A percentile compares a stretch with the other conserved stretches of the same genome.
Evolutionary conservation across 805 yeast species (phyloP).

Genomic region (Torulaspora maleeae): DNA sequence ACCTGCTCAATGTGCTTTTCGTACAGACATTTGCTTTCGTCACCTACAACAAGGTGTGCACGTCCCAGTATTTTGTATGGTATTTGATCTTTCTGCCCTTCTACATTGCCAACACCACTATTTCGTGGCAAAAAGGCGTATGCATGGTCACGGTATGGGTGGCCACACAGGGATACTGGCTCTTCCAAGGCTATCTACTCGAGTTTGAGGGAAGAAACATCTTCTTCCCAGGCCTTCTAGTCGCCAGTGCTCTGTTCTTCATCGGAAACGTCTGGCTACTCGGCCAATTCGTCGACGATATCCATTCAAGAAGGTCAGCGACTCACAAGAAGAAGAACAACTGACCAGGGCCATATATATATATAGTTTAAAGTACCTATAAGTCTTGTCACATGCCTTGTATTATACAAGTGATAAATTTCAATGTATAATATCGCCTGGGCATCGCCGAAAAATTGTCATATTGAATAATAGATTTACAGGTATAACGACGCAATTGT

Average conservation of each 20-base stretch:
- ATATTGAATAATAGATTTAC: neutral
- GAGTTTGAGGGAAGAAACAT: constrained; percentile 74
- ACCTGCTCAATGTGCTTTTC: constrained; percentile 53
- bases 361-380: neutral
- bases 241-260: constrained; percentile 56
- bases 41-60: constrained; percentile 74
- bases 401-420: neutral
- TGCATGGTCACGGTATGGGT: constrained; percentile 56
- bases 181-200: constrained; percentile 65
- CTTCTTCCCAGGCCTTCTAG: constrained; percentile 55
- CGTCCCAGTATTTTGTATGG: constrained; percentile 97
- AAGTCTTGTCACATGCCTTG: constrained; percentile 2
- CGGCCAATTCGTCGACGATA: constrained; percentile 49
- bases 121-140: constrained; percentile 39
- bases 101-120: constrained; percentile 46
- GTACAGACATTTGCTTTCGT: constrained; percentile 77
- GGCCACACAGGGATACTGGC: constrained; percentile 69
- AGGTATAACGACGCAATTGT: neutral
- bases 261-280: constrained; percentile 56
- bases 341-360: neutral
- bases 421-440: neutral
- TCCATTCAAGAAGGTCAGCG: constrained; percentile 16
- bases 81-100: constrained; percentile 81
- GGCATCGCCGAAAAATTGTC: constrained; percentile 4
- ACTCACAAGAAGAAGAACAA: constrained; percentile 6